Evolutionary conservation across 202 grass and related monocot species (phyloP).

Genomic region (Setaria viridis): DNA sequence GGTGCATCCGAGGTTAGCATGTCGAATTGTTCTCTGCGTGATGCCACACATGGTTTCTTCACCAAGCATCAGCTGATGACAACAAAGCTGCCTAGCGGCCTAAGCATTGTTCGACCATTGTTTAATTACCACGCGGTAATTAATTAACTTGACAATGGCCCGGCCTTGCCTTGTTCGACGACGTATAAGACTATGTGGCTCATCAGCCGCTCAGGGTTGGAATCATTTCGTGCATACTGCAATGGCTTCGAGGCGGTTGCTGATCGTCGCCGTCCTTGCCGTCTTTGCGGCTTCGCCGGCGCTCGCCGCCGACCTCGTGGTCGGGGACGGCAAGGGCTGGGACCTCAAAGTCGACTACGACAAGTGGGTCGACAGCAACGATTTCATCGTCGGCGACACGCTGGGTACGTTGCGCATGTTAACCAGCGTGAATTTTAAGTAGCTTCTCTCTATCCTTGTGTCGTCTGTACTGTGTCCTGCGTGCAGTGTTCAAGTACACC

Average conservation of each 20-base stretch:
- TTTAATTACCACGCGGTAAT: not conserved
- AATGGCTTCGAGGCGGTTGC: conserved; percentile 33
- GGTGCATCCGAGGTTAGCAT: no score
- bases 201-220: no score
- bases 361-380: conserved; percentile 1
- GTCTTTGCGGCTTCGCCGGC: not conserved
- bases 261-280: not conserved
- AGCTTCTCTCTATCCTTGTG: no score
- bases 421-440: no score
- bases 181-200: no score
- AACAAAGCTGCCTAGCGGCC: not conserved
- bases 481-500: conserved; percentile 42
- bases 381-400: conserved; percentile 43
- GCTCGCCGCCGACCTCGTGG: conserved; percentile 12
- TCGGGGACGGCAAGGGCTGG: conserved; percentile 41
- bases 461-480: not conserved
- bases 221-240: no score
- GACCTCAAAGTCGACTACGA: not conserved
- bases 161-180: no score
- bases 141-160: not conserved
- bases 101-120: not conserved
- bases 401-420: not conserved
- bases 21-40: no score
- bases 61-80: not conserved
- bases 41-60: not conserved